Evolutionary conservation across 2,329 filamentous ascomycete species (phyloP).

Genomic region (Claviceps cyperi): DNA sequence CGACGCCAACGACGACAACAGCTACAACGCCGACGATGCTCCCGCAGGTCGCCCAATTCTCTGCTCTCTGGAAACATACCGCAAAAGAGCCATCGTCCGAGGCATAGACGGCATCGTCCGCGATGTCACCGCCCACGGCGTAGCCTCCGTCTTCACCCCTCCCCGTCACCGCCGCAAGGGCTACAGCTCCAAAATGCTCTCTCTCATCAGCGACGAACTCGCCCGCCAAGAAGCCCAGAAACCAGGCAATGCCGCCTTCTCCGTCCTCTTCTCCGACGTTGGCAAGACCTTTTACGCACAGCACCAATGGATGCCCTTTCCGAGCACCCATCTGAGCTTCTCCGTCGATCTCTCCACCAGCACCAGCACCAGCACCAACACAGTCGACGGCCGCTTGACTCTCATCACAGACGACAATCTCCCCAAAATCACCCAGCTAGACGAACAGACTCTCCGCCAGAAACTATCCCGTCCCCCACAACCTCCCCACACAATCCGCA

Average conservation of each 20-base stretch:
- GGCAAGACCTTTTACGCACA: slow-evolving; percentile 69
- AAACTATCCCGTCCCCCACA: slow-evolving; percentile 25
- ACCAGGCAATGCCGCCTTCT: slow-evolving; percentile 40
- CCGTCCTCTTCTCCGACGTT: slow-evolving; percentile 75
- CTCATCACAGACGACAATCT: slow-evolving; percentile 47
- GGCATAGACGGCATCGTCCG: slow-evolving; percentile 18
- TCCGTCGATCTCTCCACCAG: slow-evolving; percentile 10
- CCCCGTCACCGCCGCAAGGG: slow-evolving; percentile 52
- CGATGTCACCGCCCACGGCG: slow-evolving; percentile 54
- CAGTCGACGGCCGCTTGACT: slow-evolving; percentile 11
- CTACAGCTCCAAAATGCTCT: slow-evolving; percentile 66
- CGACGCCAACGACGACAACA: not conserved
- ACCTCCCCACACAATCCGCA: slow-evolving; percentile 15
- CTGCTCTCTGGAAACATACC: slow-evolving; percentile 49
- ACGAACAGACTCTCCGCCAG: slow-evolving; percentile 46
- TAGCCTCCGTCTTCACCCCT: slow-evolving; percentile 68
- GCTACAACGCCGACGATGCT: not conserved
- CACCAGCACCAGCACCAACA: slow-evolving; percentile 11
- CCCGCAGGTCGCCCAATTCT: slow-evolving; percentile 37
- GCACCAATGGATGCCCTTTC: slow-evolving; percentile 62
- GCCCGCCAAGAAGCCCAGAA: slow-evolving; percentile 12
- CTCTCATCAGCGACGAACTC: slow-evolving; percentile 40
- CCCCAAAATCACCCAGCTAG: slow-evolving; percentile 42
- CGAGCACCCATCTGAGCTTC: slow-evolving; percentile 58
- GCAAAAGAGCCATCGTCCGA: slow-evolving; percentile 40